A percentile compares a stretch with the other conserved stretches of the same genome.
Evolutionary conservation across 2,329 filamentous ascomycete genomes (phyloP).

Genomic region (Curvularia sp.): DNA sequence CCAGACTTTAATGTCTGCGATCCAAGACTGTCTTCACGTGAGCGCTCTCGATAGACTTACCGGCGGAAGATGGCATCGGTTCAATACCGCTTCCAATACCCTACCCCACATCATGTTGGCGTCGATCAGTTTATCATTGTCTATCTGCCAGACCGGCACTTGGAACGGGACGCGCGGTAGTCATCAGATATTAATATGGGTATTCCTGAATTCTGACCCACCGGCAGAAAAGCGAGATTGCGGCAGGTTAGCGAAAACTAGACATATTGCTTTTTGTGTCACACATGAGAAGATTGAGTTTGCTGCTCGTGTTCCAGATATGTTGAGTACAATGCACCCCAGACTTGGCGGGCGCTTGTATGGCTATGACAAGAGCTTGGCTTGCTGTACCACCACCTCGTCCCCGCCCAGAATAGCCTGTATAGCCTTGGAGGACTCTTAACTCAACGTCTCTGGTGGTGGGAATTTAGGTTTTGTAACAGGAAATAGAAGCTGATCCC

Average conservation of each 20-base stretch:
- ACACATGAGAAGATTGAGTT: neutral
- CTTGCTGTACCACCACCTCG: neutral
- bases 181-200: neutral
- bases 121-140: neutral
- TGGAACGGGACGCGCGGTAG: neutral
- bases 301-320: neutral
- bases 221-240: neutral
- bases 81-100: neutral
- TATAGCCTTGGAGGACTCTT: neutral
- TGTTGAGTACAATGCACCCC: neutral
- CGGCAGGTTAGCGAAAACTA: neutral
- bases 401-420: neutral
- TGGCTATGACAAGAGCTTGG: neutral
- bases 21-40: neutral
- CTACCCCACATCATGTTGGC: neutral
- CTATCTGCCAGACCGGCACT: neutral
- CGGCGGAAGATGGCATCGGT: neutral
- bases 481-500: neutral
- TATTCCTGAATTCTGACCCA: neutral
- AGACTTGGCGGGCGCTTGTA: neutral
- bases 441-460: neutral
- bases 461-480: neutral
- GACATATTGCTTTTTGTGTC: neutral
- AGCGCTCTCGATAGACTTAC: neutral
- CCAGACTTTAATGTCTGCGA: neutral